A percentile compares a stretch with the other conserved stretches of the same genome.
phyloP scores from a whole-genome alignment of 768 basidiomycete genomes.

The Russula lepida region DNA sequence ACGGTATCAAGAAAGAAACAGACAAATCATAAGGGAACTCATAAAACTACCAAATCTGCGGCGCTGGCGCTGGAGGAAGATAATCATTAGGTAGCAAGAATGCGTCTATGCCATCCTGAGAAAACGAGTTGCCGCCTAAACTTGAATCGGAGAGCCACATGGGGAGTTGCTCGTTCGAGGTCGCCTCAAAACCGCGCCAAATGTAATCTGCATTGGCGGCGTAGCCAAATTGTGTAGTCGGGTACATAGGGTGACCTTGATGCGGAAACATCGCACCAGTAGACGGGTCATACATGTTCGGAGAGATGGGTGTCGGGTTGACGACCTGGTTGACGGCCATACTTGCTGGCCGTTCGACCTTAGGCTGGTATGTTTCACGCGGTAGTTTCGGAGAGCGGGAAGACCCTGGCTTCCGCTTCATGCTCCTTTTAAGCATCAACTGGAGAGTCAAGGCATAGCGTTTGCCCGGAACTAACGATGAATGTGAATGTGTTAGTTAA shows the following conservation, averaged over 20 bases:
- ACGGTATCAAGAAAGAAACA: not conserved
- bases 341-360: constrained; percentile 23
- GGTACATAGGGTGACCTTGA: constrained; percentile 21
- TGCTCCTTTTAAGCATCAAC: constrained; percentile 75
- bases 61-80: constrained; percentile 54
- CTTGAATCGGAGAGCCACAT: constrained; percentile 84
- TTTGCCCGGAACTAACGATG: constrained; percentile 70
- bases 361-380: constrained; percentile 38
- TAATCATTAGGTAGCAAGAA: constrained; percentile 73
- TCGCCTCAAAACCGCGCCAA: constrained; percentile 67
- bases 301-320: constrained; percentile 20
- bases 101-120: constrained; percentile 78
- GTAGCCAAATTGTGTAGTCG: constrained; percentile 9
- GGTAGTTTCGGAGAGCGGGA: constrained; percentile 54
- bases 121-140: constrained; percentile 65
- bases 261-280: constrained; percentile 3
- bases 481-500: constrained; percentile 11
- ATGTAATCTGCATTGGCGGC: constrained; percentile 51
- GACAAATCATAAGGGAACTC: not conserved
- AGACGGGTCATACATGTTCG: constrained; percentile 11
- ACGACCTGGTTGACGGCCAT: constrained; percentile 21
- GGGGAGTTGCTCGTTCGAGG: constrained; percentile 65
- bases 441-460: constrained; percentile 87
- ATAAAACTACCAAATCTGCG: constrained; percentile 59
- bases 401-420: constrained; percentile 49